Evolutionary conservation across 2,329 filamentous ascomycete genomes (phyloP), one percentile per base, ranked within the genome.

Genomic region (Sporothrix pseudoabietina): DNA sequence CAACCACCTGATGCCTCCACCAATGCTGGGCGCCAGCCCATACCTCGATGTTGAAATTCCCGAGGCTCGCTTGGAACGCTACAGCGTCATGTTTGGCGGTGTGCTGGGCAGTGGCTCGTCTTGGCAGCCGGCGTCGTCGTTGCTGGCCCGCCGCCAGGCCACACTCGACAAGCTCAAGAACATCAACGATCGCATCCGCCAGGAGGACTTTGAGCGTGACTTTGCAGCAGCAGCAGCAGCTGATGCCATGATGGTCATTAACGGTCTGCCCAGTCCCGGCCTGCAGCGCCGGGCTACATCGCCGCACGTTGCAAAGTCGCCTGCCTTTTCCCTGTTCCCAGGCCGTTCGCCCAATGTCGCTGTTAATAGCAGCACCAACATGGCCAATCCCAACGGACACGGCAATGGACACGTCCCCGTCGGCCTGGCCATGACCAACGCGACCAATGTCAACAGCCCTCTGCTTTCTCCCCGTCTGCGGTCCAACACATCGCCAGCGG

Each of bases 71-170:
- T 86, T 98, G 86, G 95, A 98, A 80, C 86, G 95, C 68, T 98
- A 97, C 77, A 97, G 94, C 77, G 88, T 98, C 76, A 98, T 98
- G 94, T 98, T 98, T 79, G 89, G 91, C 72, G 88, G 88, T 52
- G 85, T 98, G 7, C 83, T 97, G 81, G 8, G 69, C 16, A 30
- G 30, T 19, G 59, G 59, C 16, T 35, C 47, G 22, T 76, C 72
- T 69, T 75, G 72, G 59, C 76, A 79, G 75, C 74, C 77, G 4
- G 79, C 80, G 6, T 80, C 82, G 2, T 82, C 83, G 0, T 82
- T 90, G 8, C 81, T 90, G 35, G 85, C 85, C 32, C 85, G 88
- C 73, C 84, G 89, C 57, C 88, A 91, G 76, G 88, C 87, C 8
- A 89, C 86, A 0, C 79, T 90, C 14, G 85, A 88, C 71, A 87